Conservation (phyloP, 257 asterid genomes). For the Rhazya stricta region DNA sequence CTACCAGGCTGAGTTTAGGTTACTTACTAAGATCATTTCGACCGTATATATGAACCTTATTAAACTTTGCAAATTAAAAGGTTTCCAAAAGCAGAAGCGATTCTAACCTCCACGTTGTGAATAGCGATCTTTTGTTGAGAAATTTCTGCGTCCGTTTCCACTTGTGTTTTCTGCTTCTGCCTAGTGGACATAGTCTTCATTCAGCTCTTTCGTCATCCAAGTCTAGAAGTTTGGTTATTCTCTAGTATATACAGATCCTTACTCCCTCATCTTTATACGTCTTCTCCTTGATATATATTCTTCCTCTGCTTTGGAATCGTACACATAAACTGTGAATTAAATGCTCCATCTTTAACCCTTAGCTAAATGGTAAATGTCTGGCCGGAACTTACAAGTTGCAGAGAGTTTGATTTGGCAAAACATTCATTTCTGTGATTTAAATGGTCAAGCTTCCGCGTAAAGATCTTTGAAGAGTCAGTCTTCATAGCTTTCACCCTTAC, state of each 20-base stretch:
- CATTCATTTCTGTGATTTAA: background rate
- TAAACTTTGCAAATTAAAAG: background rate
- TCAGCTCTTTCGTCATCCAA: background rate
- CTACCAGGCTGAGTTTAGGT: constrained; percentile 29
- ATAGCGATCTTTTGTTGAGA: background rate
- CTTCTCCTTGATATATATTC: too few species aligned
- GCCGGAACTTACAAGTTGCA: too few species aligned
- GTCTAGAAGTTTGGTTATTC: background rate
- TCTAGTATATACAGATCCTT: background rate
- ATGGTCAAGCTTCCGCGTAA: background rate
- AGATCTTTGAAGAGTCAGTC: background rate
- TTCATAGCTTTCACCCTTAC: background rate
- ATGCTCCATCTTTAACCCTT: background rate
- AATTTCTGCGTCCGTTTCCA: background rate
- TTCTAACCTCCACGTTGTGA: constrained; percentile 9
- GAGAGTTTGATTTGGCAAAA: background rate
- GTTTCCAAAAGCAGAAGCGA: constrained; percentile 10
- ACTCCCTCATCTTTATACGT: background rate
- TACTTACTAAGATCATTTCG: constrained; percentile 27
- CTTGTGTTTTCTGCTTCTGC: background rate
- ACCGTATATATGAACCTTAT: constrained; percentile 5
- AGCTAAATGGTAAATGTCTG: too few species aligned
- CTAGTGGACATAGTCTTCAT: background rate
- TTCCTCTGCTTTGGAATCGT: background rate
- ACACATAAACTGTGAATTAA: background rate